Conservation (phyloP, 306 rosid species). For the Arachis stenosperma region DNA sequence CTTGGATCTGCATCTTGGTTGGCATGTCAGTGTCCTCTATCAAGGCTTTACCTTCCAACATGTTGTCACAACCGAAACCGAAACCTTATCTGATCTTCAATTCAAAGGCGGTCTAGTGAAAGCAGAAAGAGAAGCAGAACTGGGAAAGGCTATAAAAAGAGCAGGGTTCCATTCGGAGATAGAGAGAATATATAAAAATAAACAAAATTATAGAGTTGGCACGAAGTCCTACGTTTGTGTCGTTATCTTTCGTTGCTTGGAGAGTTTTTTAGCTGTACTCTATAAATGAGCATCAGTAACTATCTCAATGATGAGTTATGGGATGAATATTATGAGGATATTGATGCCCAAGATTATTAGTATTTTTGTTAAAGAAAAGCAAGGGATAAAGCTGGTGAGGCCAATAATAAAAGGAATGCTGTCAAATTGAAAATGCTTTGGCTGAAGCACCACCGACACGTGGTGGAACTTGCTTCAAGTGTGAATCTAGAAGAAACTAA, state of each 20-base stretch:
- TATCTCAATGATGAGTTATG: background rate
- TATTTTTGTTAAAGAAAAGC: background rate
- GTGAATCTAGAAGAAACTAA: no score
- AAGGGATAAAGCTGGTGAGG: constrained; percentile 42
- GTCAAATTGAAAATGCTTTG: background rate
- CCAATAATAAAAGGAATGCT: constrained; percentile 12
- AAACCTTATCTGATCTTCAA: no score
- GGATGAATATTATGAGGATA: constrained; percentile 1
- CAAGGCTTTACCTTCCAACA: constrained; percentile 96
- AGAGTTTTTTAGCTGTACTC: constrained; percentile 25
- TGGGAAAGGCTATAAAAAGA: background rate
- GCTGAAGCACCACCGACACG: background rate
- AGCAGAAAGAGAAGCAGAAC: background rate
- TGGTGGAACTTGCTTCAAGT: background rate
- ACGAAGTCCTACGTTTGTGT: constrained; percentile 43
- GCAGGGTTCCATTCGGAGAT: constrained; percentile 34
- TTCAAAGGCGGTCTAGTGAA: background rate
- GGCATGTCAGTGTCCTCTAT: constrained; percentile 93
- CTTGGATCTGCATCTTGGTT: constrained; percentile 92
- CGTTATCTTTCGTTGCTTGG: constrained; percentile 36
- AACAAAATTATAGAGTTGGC: constrained; percentile 27
- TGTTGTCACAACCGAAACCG: constrained; percentile 31
- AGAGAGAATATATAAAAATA: constrained; percentile 33
- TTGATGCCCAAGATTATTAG: background rate
- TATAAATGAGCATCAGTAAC: background rate